Evolutionary conservation across 495 filamentous ascomycete genomes (phyloP), one percentile per base, ranked within the genome.

Genomic region (Penicillium coprophilum): DNA sequence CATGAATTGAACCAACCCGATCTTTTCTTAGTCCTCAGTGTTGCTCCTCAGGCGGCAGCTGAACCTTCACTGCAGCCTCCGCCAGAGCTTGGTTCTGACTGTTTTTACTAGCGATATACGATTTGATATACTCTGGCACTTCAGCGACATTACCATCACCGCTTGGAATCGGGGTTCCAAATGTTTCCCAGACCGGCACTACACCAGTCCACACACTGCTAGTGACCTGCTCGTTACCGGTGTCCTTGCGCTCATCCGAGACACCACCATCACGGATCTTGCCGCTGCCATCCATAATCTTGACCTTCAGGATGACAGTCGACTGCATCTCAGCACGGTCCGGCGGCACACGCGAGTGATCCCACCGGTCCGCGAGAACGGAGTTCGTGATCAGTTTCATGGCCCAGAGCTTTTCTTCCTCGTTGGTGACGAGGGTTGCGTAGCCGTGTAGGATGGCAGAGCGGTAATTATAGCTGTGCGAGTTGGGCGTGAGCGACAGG

Each of bases 391-490:
- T 83, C 21, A 90, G 71, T 57, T 87, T 71, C 87, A 97, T 89
- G 1, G 92, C 92, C 75, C 82, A 96, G 6, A 89, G 68, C 66
- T 93, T 92, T 69, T 96, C 92, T 7, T 77, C 82, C 2, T 70
- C 65, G 51, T 85, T 82, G 15, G 78, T 81, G 20, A 96, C 90
- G 10, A 88, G 64, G 1, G 62, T 71, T 12, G 89, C 92, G 64
- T 85, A 82, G 6, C 92, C 92, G 65, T 92, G 89, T 24, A 95
- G 77, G 15, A 89, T 72, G 7, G 88, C 91, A 40, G 86, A 90
- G 63, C 91, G 90, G 75, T 94, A 96, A 76, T 96, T 96, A 77
- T 89, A 92, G 67, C 81, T 89, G 76, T 96, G 90, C 20, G 79
- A 77, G 72, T 87, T 87, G 24, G 92, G 90, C 0, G 90, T 87